Base-by-base conservation (phyloP, 495 filamentous ascomycete genomes). In the Penicillium tannophilum region DNA sequence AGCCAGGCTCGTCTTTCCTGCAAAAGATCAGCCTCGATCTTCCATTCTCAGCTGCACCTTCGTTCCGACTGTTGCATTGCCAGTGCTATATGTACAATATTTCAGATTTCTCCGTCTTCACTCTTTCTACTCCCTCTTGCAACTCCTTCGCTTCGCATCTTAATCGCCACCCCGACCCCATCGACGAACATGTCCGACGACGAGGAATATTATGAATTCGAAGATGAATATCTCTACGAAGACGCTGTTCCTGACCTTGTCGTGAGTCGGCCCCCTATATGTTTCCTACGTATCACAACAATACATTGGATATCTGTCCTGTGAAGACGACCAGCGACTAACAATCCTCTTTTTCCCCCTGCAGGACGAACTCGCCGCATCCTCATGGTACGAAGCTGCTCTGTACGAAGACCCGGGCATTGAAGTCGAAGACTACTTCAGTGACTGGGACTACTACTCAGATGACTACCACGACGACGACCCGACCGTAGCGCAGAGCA, bases 401-500 rank as follows among this genome's bases (percentile, higher is more conserved):
- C 63, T 73, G 41, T 69, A 68, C 23, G 73, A 78, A 35, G 75
- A 82, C 61, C 76, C 75, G 14, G 67, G 54, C n/a, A 55, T 72
- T 6, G 76, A 81, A 50, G 62, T 70, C 2, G 70, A 73, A 47
- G 79, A 81, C 2, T 76, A 71, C 35, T 78, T 66, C 61, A 77
- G 73, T 45, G 80, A 83, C 63, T 81, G 78, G 80, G 76, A 79
- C 53, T 76, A 80, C 26, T 69, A 77, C 39, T 75, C 78, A 19
- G 80, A 82, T 59, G 78, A 81, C 58, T 82, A 80, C 69, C 76
- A 77, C 52, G 79, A 83, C 44, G 72, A 79, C 43, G 79, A 79
- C 43, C 68, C 76, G 9, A 74, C 71, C 12, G 68, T 63, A 49
- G 63, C 63, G 42, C 63, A 49, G 39, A 62, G 45, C 46, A 58